Evolutionary conservation across 2,329 filamentous ascomycete genomes (phyloP).

Genomic region (Cladorrhinum sp.): DNA sequence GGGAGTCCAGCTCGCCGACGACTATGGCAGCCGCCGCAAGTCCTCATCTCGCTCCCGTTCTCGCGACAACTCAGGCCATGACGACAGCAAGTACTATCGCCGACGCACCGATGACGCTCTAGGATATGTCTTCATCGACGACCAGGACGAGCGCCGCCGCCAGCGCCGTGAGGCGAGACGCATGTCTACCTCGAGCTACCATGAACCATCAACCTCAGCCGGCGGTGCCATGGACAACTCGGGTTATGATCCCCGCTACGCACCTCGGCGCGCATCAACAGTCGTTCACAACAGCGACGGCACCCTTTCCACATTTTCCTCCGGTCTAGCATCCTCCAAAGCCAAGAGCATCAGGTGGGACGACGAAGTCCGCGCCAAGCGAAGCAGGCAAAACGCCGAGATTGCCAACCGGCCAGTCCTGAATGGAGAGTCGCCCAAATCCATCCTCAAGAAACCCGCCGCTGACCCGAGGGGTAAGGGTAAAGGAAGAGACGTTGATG

Average conservation of each 20-base stretch:
- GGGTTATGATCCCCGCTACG: constrained; percentile 15
- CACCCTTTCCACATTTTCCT: constrained; percentile 12
- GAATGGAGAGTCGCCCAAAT: constrained; percentile 26
- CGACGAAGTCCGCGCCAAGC: constrained; percentile 29
- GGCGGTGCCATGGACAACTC: background rate
- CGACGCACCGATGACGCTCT: constrained; percentile 9
- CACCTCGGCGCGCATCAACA: constrained; percentile 22
- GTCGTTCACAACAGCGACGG: constrained; percentile 23
- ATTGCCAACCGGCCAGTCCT: constrained; percentile 30
- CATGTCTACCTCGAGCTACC: constrained; percentile 14
- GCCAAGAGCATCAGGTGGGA: constrained; percentile 32
- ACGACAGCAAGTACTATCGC: constrained; percentile 10
- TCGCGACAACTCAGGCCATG: constrained; percentile 3
- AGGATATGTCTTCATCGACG: constrained; percentile 24
- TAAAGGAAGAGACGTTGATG: constrained; percentile 20
- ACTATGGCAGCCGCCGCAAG: constrained; percentile 19
- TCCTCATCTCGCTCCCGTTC: constrained; percentile 17
- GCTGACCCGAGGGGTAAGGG: constrained; percentile 11
- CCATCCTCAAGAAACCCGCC: constrained; percentile 32
- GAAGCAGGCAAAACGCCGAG: constrained; percentile 31
- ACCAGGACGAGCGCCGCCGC: constrained; percentile 23
- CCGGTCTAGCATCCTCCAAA: constrained; percentile 8
- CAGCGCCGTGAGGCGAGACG: constrained; percentile 18
- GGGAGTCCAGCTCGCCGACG: constrained; percentile 21
- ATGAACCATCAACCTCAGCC: constrained; percentile 12